Evolutionary conservation across 495 filamentous ascomycete genomes (phyloP), one percentile per base, ranked within the genome.

Genomic region (Penicillium cinerascens): DNA sequence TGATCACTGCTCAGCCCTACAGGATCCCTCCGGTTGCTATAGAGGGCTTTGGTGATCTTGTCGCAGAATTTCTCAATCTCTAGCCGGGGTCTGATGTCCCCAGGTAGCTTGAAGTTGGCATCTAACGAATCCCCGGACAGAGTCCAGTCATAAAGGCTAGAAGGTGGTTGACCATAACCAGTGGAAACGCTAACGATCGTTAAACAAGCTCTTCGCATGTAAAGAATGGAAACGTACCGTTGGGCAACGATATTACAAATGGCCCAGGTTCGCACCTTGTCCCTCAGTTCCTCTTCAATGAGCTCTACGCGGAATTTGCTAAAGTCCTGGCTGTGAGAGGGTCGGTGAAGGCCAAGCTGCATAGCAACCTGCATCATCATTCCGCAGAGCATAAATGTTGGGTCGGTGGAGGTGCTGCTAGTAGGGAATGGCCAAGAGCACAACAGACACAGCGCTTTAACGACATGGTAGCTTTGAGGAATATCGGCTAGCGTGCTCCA

Each of bases 311-410:
- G 83, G 37, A 89, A 87, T 20, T 89, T 82, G 22, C 87, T 88
- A 68, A 96, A 96, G 69, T 96, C 91, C 64, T 95, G 89, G 17
- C 87, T 85, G 69, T 96, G 88, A 37, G 87, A 91, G 7, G 91
- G 91, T 20, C 91, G 84, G 61, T 97, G 91, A 43, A 97, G 80
- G 43, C 91, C 91, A 50, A 92, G 87, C 55, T 92, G 89, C 69
- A 92, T 92, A 13, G 91, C 88, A 47, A 92, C 84, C 66, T 95
- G 91, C 79, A 95, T 87, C 91, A 96, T 92, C 60, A 93, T 79
- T 23, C 91, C 91, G 60, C 87, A 85, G 10, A 95, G 76, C 72
- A 95, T 95, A 60, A 95, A 92, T 0, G 91, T 96, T 2, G 90
- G 89, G 66, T 97, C 91, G 6, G 82, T 83, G 4, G 88, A 87